Evolutionary conservation across 2,329 filamentous ascomycete species (phyloP), one percentile per base, ranked within the genome.

Genomic region (Colletotrichum plurivorum): DNA sequence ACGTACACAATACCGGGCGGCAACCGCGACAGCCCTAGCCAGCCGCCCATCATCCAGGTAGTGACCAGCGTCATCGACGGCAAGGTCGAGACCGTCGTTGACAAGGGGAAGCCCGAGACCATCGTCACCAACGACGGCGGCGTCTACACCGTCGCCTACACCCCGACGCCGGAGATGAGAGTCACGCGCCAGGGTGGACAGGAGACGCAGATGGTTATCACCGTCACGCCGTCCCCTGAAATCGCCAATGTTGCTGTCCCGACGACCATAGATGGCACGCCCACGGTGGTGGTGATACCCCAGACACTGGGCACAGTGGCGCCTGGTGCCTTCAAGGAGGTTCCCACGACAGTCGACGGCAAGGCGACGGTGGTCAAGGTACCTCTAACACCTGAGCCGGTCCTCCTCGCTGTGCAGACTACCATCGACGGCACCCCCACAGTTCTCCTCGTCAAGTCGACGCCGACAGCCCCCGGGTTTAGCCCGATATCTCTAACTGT

Each of bases 401-500:
- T 51, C 18, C 20, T 53, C 1, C n/a, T 51, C 4, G 69, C 49
- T 20, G 51, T 52, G 36, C 71, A 16, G 65, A 73, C 64, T 59
- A 70, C 9, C 8, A 68, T 49, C 56, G 69, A 71, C 15, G 74
- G 70, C 12, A 71, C 59, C 1, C 48, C 65, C 9, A 68, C 65
- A 5, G 61, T 73, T 3, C 15, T 71, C 0, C 72, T 70, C n/a
- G 73, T 73, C 3, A 70, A 57, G 3, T 62, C 72, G 0, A 73
- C 73, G 3, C 74, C 72, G 1, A 67, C 71, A 12, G 68, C 73
- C 1, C 57, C 74, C 9, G 73, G 69, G 0, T 74, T 75, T 43
- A 68, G 71, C 54, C 73, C 76, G 0, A 70, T 77, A 4, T 69
- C 74, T 1, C 71, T 73, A 49, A 74, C 73, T 3, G 60, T 76